A percentile compares a stretch with the other conserved stretches of the same genome.
Evolutionary conservation across 805 yeast genomes (phyloP).

Genomic region (Candida andamanensis): DNA sequence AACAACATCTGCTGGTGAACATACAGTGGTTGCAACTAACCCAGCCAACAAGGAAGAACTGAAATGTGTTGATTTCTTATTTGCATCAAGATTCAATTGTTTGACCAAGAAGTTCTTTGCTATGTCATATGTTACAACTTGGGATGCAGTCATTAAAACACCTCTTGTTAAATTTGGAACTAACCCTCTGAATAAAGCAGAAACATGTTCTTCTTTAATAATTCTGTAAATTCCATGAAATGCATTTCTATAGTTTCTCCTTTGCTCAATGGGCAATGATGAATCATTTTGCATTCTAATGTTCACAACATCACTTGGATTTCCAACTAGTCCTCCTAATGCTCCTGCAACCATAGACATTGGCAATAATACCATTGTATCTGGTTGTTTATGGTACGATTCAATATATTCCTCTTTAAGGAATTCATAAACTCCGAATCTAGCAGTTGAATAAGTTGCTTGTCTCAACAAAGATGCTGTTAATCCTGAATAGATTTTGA

Average conservation of each 20-base stretch:
- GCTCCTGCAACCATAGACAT: constrained; percentile 85
- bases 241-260: constrained; percentile 74
- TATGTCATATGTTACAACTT: constrained; percentile 81
- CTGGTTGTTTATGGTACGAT: constrained; percentile 42
- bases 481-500: constrained; percentile 74
- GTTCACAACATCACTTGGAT: constrained; percentile 83
- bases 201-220: constrained; percentile 52
- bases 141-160: constrained; percentile 84
- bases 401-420: constrained; percentile 51
- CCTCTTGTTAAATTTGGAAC: constrained; percentile 78
- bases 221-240: constrained; percentile 68
- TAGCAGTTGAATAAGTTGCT: constrained; percentile 80
- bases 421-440: constrained; percentile 82
- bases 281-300: constrained; percentile 90
- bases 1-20: constrained; percentile 89
- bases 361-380: constrained; percentile 59
- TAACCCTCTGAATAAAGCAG: constrained; percentile 65
- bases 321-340: constrained; percentile 79
- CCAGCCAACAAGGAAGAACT: constrained; percentile 78
- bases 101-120: constrained; percentile 59
- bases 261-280: constrained; percentile 54
- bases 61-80: constrained; percentile 67
- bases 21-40: constrained; percentile 82
- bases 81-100: constrained; percentile 46
- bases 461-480: constrained; percentile 80